These are phyloP conservation scores for Rhizopogon rudus DNA, from an alignment of 768 basidiomycete genomes.

Conservation along the genomic window DNA sequence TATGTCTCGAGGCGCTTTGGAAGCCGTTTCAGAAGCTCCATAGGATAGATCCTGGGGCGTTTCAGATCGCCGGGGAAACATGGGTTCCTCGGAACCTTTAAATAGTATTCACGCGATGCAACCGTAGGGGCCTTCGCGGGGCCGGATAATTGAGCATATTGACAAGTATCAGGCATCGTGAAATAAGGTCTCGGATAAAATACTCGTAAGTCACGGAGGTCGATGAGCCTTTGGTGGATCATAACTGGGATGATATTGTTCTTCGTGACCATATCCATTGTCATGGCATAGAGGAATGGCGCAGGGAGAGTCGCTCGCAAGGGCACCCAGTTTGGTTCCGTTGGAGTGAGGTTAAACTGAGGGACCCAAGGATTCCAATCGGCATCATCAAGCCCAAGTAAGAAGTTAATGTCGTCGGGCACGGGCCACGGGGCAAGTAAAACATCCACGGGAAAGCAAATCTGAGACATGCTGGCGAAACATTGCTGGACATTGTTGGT, in stretches of 20 bases:
- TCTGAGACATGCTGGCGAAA: too few species aligned
- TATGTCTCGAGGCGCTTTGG: conserved; percentile 4
- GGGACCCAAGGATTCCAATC: neutral
- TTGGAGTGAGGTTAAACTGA: neutral
- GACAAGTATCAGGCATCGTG: neutral
- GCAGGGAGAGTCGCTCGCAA: neutral
- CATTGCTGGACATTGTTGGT: neutral
- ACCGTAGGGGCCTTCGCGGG: neutral
- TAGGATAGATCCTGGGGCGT: conserved; percentile 6
- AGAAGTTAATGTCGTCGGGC: neutral
- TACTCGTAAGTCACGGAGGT: neutral
- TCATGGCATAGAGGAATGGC: conserved; percentile 24
- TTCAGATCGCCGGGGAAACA: neutral
- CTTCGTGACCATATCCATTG: neutral
- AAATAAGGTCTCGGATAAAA: neutral
- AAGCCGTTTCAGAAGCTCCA: conserved; percentile 7
- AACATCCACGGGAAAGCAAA: neutral
- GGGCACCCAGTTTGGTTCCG: neutral
- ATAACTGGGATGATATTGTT: neutral
- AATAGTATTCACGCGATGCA: neutral
- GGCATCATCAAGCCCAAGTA: neutral
- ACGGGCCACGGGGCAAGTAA: neutral
- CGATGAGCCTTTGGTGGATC: neutral
- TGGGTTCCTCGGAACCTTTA: neutral
- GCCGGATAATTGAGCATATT: neutral